Conservation (phyloP, 345 rosid species). For the Hibiscus tridactylites region DNA sequence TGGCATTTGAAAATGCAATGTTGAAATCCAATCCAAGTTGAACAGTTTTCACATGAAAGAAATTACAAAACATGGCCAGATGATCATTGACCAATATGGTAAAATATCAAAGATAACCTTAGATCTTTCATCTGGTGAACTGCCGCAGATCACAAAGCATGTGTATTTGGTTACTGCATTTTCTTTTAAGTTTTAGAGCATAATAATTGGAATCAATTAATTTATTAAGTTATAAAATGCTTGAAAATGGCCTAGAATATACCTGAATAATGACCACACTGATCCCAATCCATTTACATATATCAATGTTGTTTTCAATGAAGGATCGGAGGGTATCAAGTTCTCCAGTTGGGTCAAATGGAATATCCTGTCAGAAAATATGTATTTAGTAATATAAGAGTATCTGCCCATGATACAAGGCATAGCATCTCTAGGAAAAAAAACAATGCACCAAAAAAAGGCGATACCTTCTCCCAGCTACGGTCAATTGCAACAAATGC, state of each 20-base stretch:
- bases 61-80: neutral
- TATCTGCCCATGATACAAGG: neutral
- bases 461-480: conserved; percentile 68
- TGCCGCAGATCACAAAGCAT: neutral
- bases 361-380: conserved; percentile 56
- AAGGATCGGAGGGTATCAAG: conserved; percentile 58
- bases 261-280: conserved; percentile 63
- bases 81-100: neutral
- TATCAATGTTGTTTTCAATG: conserved; percentile 52
- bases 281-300: conserved; percentile 82
- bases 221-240: conserved; percentile 4
- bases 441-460: neutral
- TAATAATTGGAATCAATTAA: neutral
- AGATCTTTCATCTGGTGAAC: neutral
- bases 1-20: neutral
- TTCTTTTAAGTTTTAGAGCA: neutral
- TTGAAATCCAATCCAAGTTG: neutral
- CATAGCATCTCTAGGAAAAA: neutral
- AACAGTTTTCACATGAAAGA: neutral
- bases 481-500: conserved; percentile 73
- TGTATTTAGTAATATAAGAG: neutral
- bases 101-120: neutral
- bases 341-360: conserved; percentile 83
- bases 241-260: neutral
- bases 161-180: neutral